These are phyloP conservation scores for Pholiota microspora DNA, from an alignment of 768 basidiomycete genomes.

Conservation along the genomic window DNA sequence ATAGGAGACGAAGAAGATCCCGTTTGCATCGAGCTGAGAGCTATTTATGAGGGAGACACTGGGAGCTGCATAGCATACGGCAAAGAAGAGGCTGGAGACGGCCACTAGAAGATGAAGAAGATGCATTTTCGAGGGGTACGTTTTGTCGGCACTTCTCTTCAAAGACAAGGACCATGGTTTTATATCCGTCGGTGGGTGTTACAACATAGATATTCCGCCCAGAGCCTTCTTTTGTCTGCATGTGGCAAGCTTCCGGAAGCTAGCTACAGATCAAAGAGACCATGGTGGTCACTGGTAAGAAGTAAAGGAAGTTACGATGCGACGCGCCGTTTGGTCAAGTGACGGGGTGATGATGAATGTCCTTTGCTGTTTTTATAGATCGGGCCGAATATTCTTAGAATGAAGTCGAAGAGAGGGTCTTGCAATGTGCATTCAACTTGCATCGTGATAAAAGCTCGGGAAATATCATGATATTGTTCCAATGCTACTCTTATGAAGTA, in stretches of 20 bases:
- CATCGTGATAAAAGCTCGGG: too few species aligned
- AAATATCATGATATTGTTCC: too few species aligned
- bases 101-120: constrained; percentile 5
- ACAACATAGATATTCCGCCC: background rate
- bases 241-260: background rate
- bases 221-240: background rate
- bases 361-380: too few species aligned
- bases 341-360: too few species aligned
- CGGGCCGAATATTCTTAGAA: too few species aligned
- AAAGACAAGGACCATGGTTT: too few species aligned
- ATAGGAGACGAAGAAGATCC: constrained; percentile 44
- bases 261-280: background rate
- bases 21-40: constrained; percentile 35
- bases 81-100: constrained; percentile 11
- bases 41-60: constrained; percentile 37
- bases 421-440: too few species aligned
- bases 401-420: too few species aligned
- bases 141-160: background rate
- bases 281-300: background rate
- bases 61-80: constrained; percentile 32
- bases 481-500: too few species aligned
- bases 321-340: too few species aligned
- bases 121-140: background rate
- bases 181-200: background rate
- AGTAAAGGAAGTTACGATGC: too few species aligned